Base-by-base conservation (phyloP, 2,329 filamentous ascomycete genomes). In the Xylaria sp. region DNA sequence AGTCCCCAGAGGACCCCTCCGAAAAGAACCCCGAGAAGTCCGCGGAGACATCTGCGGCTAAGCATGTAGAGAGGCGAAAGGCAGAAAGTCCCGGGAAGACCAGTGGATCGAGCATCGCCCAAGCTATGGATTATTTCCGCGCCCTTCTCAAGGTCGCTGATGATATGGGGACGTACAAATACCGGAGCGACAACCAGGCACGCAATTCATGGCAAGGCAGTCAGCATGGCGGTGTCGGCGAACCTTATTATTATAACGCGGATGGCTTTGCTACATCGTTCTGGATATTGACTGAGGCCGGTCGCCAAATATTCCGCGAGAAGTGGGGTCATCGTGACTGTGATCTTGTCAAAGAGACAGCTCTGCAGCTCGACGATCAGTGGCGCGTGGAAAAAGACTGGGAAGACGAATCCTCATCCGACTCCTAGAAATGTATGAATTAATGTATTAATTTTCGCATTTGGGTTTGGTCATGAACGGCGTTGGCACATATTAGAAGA, bases 131-230 rank as follows among this genome's bases (percentile, higher is more conserved):
- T 28, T 76, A 69, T 42, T 76, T 75, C 50, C 55, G 63, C 4
- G 56, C 71, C 11, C 69, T 78, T 3, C 53, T 74, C 6, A 63
- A 68, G 31, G 69, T 72, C 4, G 64, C 68, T 6, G 70, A 77
- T 28, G 70, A 70, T 4, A 76, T 78, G 71, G 69, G 68, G 25
- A 57, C 64, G 40, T 61, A 74, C 58, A 67, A 78, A 71, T 71
- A 70, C 50, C 63, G 70, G 15, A 67, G 67, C 57, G 54, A 69
- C 21, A 67, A 64, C 33, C 64, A 47, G 1, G 65, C 68, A 4
- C 76, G 83, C 31, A 85, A 86, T 71, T 81, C 77, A 11, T 87
- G 84, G 84, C 83, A 86, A 69, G 71, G 70, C 2, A 77, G 78
- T 31, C 84, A 86, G 69, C 77, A 73, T 4, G 83, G 83, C 31